Conservation (phyloP, 179 eudicot species). For the Vitellaria paradoxa region DNA sequence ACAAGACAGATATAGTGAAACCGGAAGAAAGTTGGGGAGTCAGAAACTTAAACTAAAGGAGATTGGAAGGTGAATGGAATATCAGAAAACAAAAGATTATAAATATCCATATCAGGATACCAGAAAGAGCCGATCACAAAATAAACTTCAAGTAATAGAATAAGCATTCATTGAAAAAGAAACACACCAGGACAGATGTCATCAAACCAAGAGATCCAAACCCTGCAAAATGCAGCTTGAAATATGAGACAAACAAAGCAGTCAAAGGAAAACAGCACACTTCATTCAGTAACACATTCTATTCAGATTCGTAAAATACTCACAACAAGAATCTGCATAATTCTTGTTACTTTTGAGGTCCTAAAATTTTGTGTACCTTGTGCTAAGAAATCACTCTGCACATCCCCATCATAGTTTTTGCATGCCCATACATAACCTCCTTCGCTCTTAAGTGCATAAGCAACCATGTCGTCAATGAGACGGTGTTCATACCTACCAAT, state of each 20-base stretch:
- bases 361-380: slow-evolving; percentile 57
- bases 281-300: neutral
- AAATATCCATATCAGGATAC: neutral
- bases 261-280: neutral
- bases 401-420: slow-evolving; percentile 99
- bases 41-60: too few relatives aligned
- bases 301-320: neutral
- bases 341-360: neutral
- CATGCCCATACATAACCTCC: slow-evolving; percentile 99
- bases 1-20: neutral
- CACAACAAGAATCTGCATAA: slow-evolving; percentile 1
- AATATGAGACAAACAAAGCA: slow-evolving; percentile 10
- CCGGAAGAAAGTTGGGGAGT: neutral
- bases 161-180: neutral
- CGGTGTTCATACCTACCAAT: slow-evolving; percentile 93
- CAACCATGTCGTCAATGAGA: slow-evolving; percentile 99
- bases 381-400: slow-evolving; percentile 97
- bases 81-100: neutral
- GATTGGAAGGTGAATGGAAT: neutral
- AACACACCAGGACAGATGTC: slow-evolving; percentile 93
- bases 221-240: slow-evolving; percentile 46
- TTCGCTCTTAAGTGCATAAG: slow-evolving; percentile 95
- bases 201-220: slow-evolving; percentile 97
- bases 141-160: neutral
- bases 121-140: neutral